These are phyloP conservation scores for Daldinia eschscholtzii DNA, from an alignment of 2,329 filamentous ascomycete species.

Conservation along the genomic window DNA sequence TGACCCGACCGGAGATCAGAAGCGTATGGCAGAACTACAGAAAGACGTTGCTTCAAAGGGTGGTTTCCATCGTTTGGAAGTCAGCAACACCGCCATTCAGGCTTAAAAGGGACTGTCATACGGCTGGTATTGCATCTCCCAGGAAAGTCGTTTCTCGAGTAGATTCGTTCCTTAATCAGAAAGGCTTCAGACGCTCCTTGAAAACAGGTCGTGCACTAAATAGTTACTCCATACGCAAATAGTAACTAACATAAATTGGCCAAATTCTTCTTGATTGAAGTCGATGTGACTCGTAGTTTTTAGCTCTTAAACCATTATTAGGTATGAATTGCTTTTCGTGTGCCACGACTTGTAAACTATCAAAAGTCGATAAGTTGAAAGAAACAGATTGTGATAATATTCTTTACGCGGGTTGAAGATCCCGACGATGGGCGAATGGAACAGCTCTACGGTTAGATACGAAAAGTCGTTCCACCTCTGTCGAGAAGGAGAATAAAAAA, in stretches of 20 bases:
- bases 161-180: slow-evolving; percentile 26
- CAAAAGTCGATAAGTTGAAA: not conserved
- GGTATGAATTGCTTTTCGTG: not conserved
- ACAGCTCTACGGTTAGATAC: not conserved
- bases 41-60: slow-evolving; percentile 73
- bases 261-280: not conserved
- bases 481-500: not conserved
- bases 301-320: not conserved
- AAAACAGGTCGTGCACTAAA: not conserved
- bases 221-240: slow-evolving; percentile 18
- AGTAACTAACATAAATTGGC: slow-evolving; percentile 21
- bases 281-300: not conserved
- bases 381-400: not conserved
- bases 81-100: slow-evolving; percentile 24
- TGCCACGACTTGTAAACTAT: not conserved
- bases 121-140: not conserved
- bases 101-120: slow-evolving; percentile 14
- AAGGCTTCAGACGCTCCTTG: slow-evolving; percentile 29
- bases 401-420: not conserved
- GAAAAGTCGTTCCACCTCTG: not conserved
- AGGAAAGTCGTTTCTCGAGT: slow-evolving; percentile 5
- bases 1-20: slow-evolving; percentile 80
- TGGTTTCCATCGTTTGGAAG: slow-evolving; percentile 65
- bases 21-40: slow-evolving; percentile 78
- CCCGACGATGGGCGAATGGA: not conserved